Base-by-base conservation (phyloP, 2,329 filamentous ascomycete genomes). In the Fusarium udum region DNA sequence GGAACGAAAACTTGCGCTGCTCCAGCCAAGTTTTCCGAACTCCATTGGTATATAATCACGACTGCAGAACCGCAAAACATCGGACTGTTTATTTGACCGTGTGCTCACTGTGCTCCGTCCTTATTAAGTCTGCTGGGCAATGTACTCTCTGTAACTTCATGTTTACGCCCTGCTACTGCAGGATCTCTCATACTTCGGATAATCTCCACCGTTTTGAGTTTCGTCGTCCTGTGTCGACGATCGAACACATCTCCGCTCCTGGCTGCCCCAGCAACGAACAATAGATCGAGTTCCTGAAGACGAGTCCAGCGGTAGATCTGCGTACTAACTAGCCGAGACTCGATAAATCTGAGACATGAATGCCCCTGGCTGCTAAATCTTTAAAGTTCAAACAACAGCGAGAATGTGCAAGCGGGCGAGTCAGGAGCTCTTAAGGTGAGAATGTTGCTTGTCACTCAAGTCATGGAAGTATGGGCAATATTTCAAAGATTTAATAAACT, bases 241-340 rank as follows among this genome's bases (percentile, higher is more conserved):
- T 43, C 36, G 20, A 39, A 45, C 24, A 24, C 22, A 28, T 56
- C 43, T 48, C 61, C 53, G 63, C 66, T 42, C 28, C 32, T 39
- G 32, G 46, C 68, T 67, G 68, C 64, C 65, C 53, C 46, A 34
- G 61, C 72, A 74, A 74, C 72, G 24, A 32, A 51, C 64, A 46
- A 28, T 39, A 52, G 49, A 36, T 46, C 39, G 20, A 52, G 37
- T 31, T 28, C 36, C 22, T 37, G 32, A 31, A 37, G 32, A 37
- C 36, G 34, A 59, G 51, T 16, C 46, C n/a, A 40, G 24, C 34
- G n/a, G 52, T 60, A 43, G 69, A 73, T 73, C 70, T 67, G 24
- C 43, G 20, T 36, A 22, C 34, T 26, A 52, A 37, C 18, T 55
- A 39, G 66, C 61, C 61, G 64, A 71, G 66, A 57, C 42, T 57